Base-by-base conservation (phyloP, 2,329 filamentous ascomycete genomes). In the Furcasterigmium furcatum region DNA sequence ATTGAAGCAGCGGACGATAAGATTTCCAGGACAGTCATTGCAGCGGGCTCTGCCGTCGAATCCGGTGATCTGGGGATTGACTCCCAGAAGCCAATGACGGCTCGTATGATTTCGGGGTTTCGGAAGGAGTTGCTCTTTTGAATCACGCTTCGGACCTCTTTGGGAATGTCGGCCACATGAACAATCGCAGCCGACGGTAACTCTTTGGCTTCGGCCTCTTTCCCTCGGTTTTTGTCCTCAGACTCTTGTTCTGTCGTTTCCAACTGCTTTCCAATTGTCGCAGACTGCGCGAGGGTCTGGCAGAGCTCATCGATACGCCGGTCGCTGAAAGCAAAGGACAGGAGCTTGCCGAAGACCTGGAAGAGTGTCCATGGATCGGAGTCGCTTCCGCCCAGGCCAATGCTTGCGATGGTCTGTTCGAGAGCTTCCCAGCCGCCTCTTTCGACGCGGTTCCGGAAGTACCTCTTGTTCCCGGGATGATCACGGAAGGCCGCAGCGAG, bases 381-480 rank as follows among this genome's bases (percentile, higher is more conserved):
- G 52, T 88, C 83, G 46, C 76, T 76, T 52, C 78, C 79, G 44
- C 85, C 75, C 44, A 83, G 67, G 27, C 86, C 80, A 63, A 84
- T 82, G 62, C 81, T 82, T 50, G 79, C 80, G 68, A 91, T 77
- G 6, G 80, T 80, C 59, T 88, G 80, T 58, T 94, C 85, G 45
- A 96, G 64, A 8, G 83, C 80, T 52, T 83, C 76, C 85, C 90
- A 95, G 4, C 92, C 91, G 46, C 85, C 87, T 19, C 81, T 84
- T 47, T 88, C 80, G 24, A 95, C 82, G 53, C 82, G 77, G 54
- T 83, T 84, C 47, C 82, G 80, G 62, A 97, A 97, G 70, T 92
- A 96, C 55, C 88, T 82, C 58, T 85, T 80, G 66, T 97, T 99
- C 18, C 91, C 92, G 39, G 85, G 77, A 64, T 97, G 91, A 38